Conservation (phyloP, 306 rosid species). For the Dicorynia guianensis region DNA sequence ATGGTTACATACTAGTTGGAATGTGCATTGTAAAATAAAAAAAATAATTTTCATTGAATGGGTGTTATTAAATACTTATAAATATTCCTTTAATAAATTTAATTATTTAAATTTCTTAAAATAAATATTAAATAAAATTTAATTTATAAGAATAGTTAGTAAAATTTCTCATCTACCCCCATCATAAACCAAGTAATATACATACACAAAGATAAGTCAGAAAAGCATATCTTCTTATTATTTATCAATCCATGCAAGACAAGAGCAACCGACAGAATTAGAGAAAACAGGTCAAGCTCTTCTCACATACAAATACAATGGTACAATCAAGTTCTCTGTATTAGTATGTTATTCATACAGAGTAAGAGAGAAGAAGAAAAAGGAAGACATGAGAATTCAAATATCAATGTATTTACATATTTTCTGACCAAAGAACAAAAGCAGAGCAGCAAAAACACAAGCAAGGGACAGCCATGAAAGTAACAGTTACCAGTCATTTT, state of each 20-base stretch:
- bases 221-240: not conserved
- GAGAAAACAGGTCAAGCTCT: conserved; percentile 13
- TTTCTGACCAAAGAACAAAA: conserved; percentile 52
- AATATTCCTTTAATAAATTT: too few species aligned
- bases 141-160: too few species aligned
- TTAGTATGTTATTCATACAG: conserved; percentile 1
- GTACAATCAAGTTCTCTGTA: conserved; percentile 16
- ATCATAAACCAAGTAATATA: too few species aligned
- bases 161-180: too few species aligned
- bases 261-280: conserved; percentile 22
- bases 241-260: conserved; percentile 8
- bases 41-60: too few species aligned
- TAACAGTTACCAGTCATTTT: conserved; percentile 62
- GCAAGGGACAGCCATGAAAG: conserved; percentile 65
- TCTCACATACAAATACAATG: conserved; percentile 20
- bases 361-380: conserved; percentile 6
- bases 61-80: too few species aligned
- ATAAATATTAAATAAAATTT: too few species aligned
- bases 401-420: conserved; percentile 41
- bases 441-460: conserved; percentile 29
- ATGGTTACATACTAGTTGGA: too few species aligned
- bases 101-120: too few species aligned
- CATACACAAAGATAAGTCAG: not conserved
- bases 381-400: not conserved
- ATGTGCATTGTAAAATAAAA: too few species aligned